Percentiles rank a stretch among this genome's conserved stretches.
Evolutionary conservation across 2,329 filamentous ascomycete species (phyloP).

Genomic region (Aspergillus aculeatus): DNA sequence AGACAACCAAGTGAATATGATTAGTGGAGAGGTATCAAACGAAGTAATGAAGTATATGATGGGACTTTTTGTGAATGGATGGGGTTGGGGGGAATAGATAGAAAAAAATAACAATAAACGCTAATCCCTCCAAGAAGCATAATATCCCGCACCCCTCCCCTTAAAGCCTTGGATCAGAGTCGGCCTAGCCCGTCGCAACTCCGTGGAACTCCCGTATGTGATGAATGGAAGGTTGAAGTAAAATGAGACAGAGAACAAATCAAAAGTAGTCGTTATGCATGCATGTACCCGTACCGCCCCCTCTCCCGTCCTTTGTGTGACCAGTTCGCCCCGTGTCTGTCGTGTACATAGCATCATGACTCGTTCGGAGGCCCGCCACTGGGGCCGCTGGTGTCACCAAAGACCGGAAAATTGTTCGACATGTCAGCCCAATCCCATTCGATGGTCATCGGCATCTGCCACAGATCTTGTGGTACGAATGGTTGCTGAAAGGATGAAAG

Average conservation of each 20-base stretch:
- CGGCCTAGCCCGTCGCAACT: neutral
- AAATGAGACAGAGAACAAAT: neutral
- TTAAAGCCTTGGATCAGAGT: neutral
- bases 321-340: neutral
- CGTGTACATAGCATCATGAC: neutral
- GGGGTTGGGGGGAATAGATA: neutral
- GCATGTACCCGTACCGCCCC: neutral
- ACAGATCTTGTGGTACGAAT: slow-evolving; percentile 87
- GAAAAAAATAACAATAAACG: neutral
- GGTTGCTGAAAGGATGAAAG: slow-evolving; percentile 70
- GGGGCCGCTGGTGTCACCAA: slow-evolving; percentile 23
- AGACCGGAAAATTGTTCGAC: slow-evolving; percentile 38
- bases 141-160: neutral
- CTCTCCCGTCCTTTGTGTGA: neutral
- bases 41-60: neutral
- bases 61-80: neutral
- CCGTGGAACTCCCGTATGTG: neutral
- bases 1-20: neutral
- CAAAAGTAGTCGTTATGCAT: neutral
- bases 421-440: slow-evolving; percentile 77
- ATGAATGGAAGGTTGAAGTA: neutral
- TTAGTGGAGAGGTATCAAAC: neutral
- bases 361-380: neutral
- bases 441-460: slow-evolving; percentile 92
- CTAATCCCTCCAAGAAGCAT: neutral